phyloP scores from a whole-genome alignment of 2,329 filamentous ascomycete genomes.

The Aspergillus udagawae region DNA sequence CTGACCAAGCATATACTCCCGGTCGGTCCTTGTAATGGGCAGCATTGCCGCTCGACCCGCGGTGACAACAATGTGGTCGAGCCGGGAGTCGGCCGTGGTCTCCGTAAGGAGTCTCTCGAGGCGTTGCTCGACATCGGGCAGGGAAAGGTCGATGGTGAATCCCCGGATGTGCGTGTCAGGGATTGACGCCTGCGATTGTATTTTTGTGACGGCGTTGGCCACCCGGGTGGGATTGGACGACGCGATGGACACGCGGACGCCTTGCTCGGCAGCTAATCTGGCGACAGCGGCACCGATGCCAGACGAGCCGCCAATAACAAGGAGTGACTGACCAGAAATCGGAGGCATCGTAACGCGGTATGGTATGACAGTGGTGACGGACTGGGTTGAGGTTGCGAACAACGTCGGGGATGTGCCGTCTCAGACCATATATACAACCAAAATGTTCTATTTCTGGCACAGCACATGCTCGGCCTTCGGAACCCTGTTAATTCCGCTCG shows the following conservation, averaged over 20 bases:
- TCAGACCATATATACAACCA: no score
- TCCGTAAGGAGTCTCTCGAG: conserved; percentile 41
- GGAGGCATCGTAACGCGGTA: no score
- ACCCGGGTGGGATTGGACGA: conserved; percentile 41
- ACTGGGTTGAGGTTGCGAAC: no score
- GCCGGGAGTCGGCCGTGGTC: conserved; percentile 19
- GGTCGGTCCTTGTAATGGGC: no score
- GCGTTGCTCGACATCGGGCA: conserved; percentile 41
- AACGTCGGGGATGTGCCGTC: no score
- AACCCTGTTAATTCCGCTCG: no score
- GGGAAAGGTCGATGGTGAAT: conserved; percentile 41
- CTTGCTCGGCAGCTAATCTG: conserved; percentile 48
- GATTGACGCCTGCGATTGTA: conserved; percentile 39
- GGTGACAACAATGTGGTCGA: conserved; percentile 52
- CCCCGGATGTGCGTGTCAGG: conserved; percentile 36
- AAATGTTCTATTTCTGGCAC: no score
- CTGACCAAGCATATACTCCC: no score
- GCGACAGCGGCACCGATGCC: conserved; percentile 52
- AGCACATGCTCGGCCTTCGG: no score
- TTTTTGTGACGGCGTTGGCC: conserved; percentile 33
- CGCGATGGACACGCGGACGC: conserved; percentile 46
- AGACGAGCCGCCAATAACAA: conserved; percentile 51
- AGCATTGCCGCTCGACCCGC: conserved; percentile 32
- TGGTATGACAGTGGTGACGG: no score
- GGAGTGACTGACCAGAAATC: conserved; percentile 20